Evolutionary conservation across 208 protist genomes (phyloP), one percentile per base, ranked within the genome.

Genomic region (Acanthamoeba sp.): DNA sequence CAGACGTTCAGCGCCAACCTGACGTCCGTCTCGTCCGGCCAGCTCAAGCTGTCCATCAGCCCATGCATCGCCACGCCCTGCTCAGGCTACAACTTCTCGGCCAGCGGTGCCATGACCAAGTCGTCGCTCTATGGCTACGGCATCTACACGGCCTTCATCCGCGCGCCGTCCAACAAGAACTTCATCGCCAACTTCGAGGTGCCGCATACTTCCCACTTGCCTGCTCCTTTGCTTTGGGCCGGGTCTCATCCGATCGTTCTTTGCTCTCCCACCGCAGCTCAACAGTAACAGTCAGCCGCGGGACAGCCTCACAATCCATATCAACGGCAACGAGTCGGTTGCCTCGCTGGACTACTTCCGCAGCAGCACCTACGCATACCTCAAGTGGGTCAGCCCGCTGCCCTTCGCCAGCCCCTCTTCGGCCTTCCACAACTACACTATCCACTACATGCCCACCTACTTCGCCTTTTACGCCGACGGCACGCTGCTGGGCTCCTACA

Each of bases 371-470:
- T 38, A 76, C 66, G 6, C 6, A 20, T 76, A 76, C 66, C 66
- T 76, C 12, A 76, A 76, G 66, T 38, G 29, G 66, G n/a, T 76
- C 10, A 40, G n/a, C 4, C 62, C 62, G 24, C 66, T 76, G 66
- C 66, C 66, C 66, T 76, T 76, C 29, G 29, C 66, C 66, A 76
- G 20, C 29, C 0, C 66, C 1, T 76, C 66, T 2, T 24, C 66
- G 9, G 27, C 7, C 16, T 76, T 36, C 66, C 66, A 76, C 66
- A 76, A 38, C 36, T 76, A 76, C 66, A 16, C 29, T 1, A 76
- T 76, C 36, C 32, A 42, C 66, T 76, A 76, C 36, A 76, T 76
- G 66, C 66, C 66, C 32, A 42, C 66, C 32, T 76, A 76, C 66
- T 76, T 76, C 36, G 66, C 66, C 66, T 76, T 42, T 29, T 76